Evolutionary conservation across 306 rosid species (phyloP).

Genomic region (Macrotyloma uniflorum): DNA sequence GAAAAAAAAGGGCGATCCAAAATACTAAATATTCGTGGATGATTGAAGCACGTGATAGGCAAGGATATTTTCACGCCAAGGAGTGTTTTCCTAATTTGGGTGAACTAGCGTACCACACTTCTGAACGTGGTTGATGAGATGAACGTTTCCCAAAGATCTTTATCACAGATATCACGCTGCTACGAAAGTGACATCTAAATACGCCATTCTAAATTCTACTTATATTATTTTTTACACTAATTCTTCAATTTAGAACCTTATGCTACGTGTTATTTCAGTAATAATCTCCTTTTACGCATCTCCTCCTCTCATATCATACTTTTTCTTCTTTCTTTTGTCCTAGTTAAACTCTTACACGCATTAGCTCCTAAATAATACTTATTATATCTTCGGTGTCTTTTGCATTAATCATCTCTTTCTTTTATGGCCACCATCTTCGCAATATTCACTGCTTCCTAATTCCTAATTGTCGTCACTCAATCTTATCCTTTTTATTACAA

Average conservation of each 20-base stretch:
- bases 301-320: neutral
- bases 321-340: no score
- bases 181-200: constrained; percentile 19
- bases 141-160: constrained; percentile 41
- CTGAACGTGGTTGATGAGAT: constrained; percentile 49
- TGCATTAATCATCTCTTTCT: constrained; percentile 6
- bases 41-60: constrained; percentile 71
- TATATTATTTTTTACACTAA: neutral
- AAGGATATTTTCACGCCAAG: constrained; percentile 46
- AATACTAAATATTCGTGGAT: neutral
- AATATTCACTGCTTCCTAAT: constrained; percentile 1
- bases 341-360: constrained; percentile 24
- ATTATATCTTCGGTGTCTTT: neutral
- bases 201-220: neutral
- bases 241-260: neutral
- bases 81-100: constrained; percentile 38
- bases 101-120: constrained; percentile 10
- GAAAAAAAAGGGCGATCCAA: neutral
- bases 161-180: constrained; percentile 32
- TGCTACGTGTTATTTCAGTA: neutral
- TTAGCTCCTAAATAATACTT: neutral
- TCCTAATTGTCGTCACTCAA: neutral
- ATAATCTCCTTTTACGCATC: neutral
- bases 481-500: neutral
- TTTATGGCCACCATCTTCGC: neutral